Evolutionary conservation across 2,329 filamentous ascomycete genomes (phyloP).

Genomic region (Colletotrichum sp.): DNA sequence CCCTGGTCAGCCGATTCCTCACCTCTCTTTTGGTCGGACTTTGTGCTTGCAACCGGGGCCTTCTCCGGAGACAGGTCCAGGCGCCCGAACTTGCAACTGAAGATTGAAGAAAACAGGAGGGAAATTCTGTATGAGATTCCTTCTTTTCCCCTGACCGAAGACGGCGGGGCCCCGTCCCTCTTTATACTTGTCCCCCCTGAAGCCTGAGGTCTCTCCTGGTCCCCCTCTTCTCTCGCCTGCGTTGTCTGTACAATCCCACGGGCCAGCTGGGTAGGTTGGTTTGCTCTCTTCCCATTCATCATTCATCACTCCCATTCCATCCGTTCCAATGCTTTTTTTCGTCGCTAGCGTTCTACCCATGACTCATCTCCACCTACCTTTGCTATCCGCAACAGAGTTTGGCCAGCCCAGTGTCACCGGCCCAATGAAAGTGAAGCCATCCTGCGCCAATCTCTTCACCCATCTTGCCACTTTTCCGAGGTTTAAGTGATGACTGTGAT

Average conservation of each 20-base stretch:
- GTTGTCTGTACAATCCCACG: constrained; percentile 19
- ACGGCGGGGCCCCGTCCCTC: constrained; percentile 15
- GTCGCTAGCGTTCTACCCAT: background rate
- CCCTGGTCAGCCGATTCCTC: constrained; percentile 9
- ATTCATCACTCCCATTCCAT: background rate
- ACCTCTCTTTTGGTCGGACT: constrained; percentile 7
- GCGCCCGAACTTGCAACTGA: constrained; percentile 1
- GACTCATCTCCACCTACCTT: constrained; percentile 4
- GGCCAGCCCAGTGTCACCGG: background rate
- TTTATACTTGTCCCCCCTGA: constrained; percentile 19
- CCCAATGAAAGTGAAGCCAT: constrained; percentile 2
- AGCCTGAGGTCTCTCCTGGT: constrained; percentile 10
- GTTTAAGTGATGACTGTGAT: background rate
- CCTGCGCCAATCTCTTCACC: background rate
- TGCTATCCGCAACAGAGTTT: background rate
- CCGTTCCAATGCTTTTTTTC: background rate
- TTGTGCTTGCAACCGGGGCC: constrained; percentile 14
- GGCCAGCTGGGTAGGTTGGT: background rate
- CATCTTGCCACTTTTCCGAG: background rate
- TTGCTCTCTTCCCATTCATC: background rate
- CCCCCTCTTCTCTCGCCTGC: constrained; percentile 7
- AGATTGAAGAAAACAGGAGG: constrained; percentile 11
- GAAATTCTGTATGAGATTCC: background rate
- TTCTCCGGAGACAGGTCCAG: constrained; percentile 14
- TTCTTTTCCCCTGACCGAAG: constrained; percentile 10